These are phyloP conservation scores for Flaveria robusta DNA, from an alignment of 129 eudicot genomes.

Conservation along the genomic window DNA sequence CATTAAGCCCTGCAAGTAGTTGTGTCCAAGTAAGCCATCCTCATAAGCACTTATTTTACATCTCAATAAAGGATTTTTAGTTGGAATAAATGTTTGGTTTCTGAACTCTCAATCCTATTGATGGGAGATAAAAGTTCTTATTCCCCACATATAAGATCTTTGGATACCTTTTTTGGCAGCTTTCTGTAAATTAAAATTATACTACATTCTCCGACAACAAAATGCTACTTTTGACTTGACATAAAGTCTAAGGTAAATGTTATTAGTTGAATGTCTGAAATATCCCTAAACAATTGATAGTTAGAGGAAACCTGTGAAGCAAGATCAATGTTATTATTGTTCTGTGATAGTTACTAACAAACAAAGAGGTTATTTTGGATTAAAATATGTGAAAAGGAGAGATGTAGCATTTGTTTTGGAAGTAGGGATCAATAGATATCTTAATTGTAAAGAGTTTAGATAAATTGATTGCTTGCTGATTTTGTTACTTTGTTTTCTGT, in stretches of 20 bases:
- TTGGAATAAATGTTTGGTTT: no score
- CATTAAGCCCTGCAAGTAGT: no score
- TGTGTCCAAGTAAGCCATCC: no score
- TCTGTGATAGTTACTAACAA: neutral
- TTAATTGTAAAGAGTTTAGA: neutral
- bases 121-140: no score
- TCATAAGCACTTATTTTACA: no score
- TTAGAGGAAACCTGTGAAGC: neutral
- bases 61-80: no score
- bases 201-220: neutral
- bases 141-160: no score
- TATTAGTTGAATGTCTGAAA: conserved; percentile 5
- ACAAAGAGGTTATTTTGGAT: conserved; percentile 16
- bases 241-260: conserved; percentile 5
- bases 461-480: neutral
- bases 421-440: neutral
- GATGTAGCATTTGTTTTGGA: neutral
- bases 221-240: conserved; percentile 5
- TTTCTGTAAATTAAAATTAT: no score
- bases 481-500: conserved; percentile 21
- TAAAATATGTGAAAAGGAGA: conserved; percentile 1
- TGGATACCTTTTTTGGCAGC: no score
- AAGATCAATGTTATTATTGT: no score
- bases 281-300: neutral
- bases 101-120: no score